Base-by-base conservation (phyloP, 495 filamentous ascomycete species). In the Friedmanniomyces simplex region DNA sequence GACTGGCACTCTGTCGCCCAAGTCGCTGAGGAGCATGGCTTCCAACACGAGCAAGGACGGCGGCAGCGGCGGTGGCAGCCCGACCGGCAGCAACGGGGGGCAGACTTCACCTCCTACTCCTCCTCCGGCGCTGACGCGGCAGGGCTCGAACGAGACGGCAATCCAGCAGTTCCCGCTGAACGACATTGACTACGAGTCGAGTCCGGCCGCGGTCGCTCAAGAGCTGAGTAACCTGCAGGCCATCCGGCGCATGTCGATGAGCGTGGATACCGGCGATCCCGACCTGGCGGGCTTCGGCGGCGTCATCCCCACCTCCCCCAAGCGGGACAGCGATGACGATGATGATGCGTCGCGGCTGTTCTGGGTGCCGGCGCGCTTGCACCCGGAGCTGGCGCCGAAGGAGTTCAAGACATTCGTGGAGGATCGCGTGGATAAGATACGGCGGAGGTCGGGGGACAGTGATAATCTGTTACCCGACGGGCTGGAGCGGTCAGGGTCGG, bases 321-420 rank as follows among this genome's bases (percentile, higher is more conserved):
- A 82, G 7, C 82, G 83, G 32, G 73, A 74, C 5, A 86, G 89
- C 60, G 86, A 90, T 60, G 81, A 88, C 68, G 91, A 95, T 67
- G 85, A 89, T 64, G 94, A 96, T 71, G 79, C 89, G 3, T 88
- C 90, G 1, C 81, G 88, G 59, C 71, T 97, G 50, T 88, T 96
- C 55, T 99, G 93, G 93, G 93, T 99, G 25, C 93, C 93, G 0
- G 93, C 93, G 22, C 81, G 90, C 55, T 75, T 97, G 18, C 93
- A 99, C 65, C 93, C 93, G 13, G 93, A 97, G 72, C 74, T 99
- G 30, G 93, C 94, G 26, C 94, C 93, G 5, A 89, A 85, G 69
- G 94, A 96, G 66, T 99, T 97, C 75, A 95, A 93, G 71, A 87
- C 87, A 0, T 99, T 97, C 65, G 78, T 99, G 0, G 91, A 97